Evolutionary conservation across 768 basidiomycete species (phyloP).

Genomic region (Nevesoporus exiguus): DNA sequence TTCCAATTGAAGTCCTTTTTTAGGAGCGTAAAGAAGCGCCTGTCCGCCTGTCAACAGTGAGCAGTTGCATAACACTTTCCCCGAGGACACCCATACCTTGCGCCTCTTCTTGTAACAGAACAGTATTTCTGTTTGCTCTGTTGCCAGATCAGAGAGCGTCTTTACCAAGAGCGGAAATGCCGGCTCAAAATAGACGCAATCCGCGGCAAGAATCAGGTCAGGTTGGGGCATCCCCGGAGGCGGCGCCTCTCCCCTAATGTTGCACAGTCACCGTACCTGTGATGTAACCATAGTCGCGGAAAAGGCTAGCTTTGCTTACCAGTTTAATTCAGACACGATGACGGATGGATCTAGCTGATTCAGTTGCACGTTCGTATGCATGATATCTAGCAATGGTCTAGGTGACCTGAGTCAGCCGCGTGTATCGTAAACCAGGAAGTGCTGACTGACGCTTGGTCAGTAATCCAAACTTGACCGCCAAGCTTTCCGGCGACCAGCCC

Average conservation of each 20-base stretch:
- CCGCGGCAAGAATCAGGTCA: conserved; percentile 81
- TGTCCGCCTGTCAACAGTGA: conserved; percentile 64
- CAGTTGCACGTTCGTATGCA: conserved; percentile 66
- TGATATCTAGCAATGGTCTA: conserved; percentile 76
- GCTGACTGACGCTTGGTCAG: conserved; percentile 81
- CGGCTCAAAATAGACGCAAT: conserved; percentile 95
- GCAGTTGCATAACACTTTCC: neutral
- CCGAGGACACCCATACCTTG: conserved; percentile 52
- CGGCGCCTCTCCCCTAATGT: conserved; percentile 60
- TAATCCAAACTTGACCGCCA: conserved; percentile 70
- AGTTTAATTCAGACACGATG: conserved; percentile 71
- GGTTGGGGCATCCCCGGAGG: conserved; percentile 46
- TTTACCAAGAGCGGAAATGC: conserved; percentile 84
- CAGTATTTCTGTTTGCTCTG: conserved; percentile 59
- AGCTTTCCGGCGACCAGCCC: conserved; percentile 76
- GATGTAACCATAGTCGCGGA: neutral
- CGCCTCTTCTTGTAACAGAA: conserved; percentile 94
- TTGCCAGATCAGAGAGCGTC: conserved; percentile 66
- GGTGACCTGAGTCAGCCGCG: conserved; percentile 13
- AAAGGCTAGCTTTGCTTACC: conserved; percentile 46
- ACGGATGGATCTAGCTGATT: conserved; percentile 59
- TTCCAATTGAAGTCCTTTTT: conserved; percentile 76
- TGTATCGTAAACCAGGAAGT: conserved; percentile 1
- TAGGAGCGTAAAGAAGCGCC: conserved; percentile 76
- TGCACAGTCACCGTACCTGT: conserved; percentile 4